Evolutionary conservation across 116 monocot genomes (phyloP), one percentile per base, ranked within the genome.

Genomic region (Trichopus zeylanicus): DNA sequence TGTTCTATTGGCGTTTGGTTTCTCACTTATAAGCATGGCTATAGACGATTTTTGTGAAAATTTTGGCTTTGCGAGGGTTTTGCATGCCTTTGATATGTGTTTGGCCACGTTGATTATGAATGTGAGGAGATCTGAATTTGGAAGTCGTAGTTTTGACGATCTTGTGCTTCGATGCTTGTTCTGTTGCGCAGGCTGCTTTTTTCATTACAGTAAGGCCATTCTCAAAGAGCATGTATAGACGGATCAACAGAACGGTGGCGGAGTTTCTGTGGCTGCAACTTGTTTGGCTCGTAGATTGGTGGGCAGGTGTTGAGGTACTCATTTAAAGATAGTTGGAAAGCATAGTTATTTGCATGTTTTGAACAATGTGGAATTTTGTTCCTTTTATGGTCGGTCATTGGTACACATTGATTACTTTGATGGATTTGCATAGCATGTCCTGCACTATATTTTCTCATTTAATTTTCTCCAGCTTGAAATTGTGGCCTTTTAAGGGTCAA

Each of bases 271-370:
- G 95, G 95, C 64, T 95, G 31, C 85, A 95, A 76, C 87, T 95
- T 47, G 67, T 95, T 35, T 95, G 95, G 90, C 81, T 95, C 31
- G 74, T 90, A 49, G 95, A 95, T 65, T 95, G 95, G 95, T 95
- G 95, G 95, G 95, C 95, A 4, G 90, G 90, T 9, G 78, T 95
- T 28, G 53, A 87, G 95, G 95, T 95, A 78, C 59, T n/a, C 15
- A 4, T 16, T 38, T 59, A 4, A 32, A 34, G 11, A 18, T 49
- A 49, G 22, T 49, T 56, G 16, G n/a, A 42, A 42, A 42, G 42
- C 42, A 42, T 16, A 16, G 8, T 42, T 42, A 16, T 1, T 9
- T 68, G 6, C 15, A 16, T 42, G n/a, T 42, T 39, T 42, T 42
- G 12, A 4, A 2, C 3, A 13, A 16, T 42, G 42, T 42, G 3